These are phyloP conservation scores for Amanita molliuscula DNA, from an alignment of 768 basidiomycete species.

Conservation along the genomic window DNA sequence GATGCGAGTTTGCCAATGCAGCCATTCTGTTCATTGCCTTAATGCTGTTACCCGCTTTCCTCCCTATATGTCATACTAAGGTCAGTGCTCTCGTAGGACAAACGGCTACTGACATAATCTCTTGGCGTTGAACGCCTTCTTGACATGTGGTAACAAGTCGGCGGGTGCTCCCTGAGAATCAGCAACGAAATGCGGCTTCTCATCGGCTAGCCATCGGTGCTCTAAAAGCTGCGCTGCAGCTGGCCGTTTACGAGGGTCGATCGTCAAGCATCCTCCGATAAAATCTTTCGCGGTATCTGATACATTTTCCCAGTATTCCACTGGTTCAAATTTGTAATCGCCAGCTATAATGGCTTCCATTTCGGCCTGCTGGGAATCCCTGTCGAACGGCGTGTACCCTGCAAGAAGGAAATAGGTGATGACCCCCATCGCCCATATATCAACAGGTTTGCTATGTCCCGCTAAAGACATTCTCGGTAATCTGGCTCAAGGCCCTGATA, in stretches of 20 bases:
- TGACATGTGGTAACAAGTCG: constrained; percentile 83
- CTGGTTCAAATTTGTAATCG: constrained; percentile 77
- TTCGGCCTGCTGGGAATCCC: constrained; percentile 78
- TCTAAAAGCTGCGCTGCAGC: constrained; percentile 65
- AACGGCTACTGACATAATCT: constrained; percentile 54
- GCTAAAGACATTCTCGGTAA: constrained; percentile 27
- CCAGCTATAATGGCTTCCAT: constrained; percentile 93
- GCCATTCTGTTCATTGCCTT: constrained; percentile 80
- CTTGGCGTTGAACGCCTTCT: constrained; percentile 83
- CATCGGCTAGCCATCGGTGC: constrained; percentile 75
- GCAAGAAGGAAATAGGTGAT: constrained; percentile 92
- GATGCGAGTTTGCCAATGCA: constrained; percentile 30
- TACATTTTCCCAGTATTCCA: constrained; percentile 84
- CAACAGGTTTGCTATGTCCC: constrained; percentile 92
- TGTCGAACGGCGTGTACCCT: constrained; percentile 95
- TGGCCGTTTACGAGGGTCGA: constrained; percentile 72
- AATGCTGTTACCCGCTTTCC: constrained; percentile 79
- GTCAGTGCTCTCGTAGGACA: not conserved
- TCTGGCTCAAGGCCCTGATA: not conserved
- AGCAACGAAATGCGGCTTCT: constrained; percentile 59
- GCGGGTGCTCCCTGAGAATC: constrained; percentile 52
- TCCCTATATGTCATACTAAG: constrained; percentile 41
- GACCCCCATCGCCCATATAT: constrained; percentile 97
- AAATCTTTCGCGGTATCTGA: constrained; percentile 77
- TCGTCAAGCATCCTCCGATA: constrained; percentile 71